Conservation (phyloP, 2,329 filamentous ascomycete genomes). For the Karstenula rhodostoma region DNA sequence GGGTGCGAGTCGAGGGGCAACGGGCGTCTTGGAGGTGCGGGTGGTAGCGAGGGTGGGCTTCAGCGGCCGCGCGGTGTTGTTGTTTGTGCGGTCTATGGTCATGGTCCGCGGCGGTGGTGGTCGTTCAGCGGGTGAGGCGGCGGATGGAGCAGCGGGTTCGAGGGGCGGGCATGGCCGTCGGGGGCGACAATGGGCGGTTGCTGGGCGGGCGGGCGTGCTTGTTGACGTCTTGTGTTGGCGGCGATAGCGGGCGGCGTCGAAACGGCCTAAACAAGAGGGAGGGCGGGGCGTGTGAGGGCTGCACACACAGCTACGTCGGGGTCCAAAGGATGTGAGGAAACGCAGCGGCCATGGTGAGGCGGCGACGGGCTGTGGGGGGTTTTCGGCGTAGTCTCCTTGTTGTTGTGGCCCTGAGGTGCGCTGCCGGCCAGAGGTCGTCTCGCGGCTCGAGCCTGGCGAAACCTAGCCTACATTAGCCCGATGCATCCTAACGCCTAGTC, state of each 20-base stretch:
- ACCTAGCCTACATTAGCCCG: constrained; percentile 20
- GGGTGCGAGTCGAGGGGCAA: constrained; percentile 67
- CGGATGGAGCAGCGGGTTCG: constrained; percentile 26
- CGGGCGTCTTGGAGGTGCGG: constrained; percentile 62
- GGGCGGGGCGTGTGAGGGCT: neutral
- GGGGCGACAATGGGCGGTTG: constrained; percentile 36
- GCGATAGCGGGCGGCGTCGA: neutral
- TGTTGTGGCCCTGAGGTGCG: constrained; percentile 29
- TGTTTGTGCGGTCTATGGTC: constrained; percentile 52
- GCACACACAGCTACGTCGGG: constrained; percentile 4
- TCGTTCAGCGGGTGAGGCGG: constrained; percentile 26
- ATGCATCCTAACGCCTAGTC: constrained; percentile 29
- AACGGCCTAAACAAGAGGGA: constrained; percentile 24
- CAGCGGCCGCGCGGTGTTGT: constrained; percentile 65
- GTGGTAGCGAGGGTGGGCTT: constrained; percentile 74
- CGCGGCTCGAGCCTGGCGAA: constrained; percentile 14
- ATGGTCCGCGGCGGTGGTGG: constrained; percentile 37
- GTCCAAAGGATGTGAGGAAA: constrained; percentile 18
- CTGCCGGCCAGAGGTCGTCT: neutral
- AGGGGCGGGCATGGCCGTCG: constrained; percentile 40
- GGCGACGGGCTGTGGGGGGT: constrained; percentile 23
- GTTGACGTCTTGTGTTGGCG: constrained; percentile 19
- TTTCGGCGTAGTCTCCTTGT: constrained; percentile 19
- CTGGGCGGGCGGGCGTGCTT: constrained; percentile 31
- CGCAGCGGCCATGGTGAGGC: constrained; percentile 29